Evolutionary conservation across 805 yeast genomes (phyloP).

Genomic region (Ogataea allantospora): DNA sequence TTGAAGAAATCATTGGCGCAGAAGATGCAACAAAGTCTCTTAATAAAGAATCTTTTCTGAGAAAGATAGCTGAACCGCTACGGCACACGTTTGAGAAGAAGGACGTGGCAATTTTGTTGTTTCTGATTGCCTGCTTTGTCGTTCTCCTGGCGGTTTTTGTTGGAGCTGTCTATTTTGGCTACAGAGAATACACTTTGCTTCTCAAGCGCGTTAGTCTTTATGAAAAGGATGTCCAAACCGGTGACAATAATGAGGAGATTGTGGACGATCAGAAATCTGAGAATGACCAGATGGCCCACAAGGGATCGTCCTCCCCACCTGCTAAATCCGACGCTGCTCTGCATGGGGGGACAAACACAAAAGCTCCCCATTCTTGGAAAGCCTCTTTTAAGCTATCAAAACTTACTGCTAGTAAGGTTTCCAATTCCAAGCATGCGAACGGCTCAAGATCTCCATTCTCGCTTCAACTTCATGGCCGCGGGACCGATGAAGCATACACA

Average conservation of each 20-base stretch:
- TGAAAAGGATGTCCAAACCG: slow-evolving; percentile 11
- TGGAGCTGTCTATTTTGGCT: slow-evolving; percentile 19
- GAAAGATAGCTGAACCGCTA: slow-evolving; percentile 15
- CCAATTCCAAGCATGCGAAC: too few relatives aligned
- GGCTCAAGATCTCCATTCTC: not conserved
- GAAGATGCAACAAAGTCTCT: slow-evolving; percentile 10
- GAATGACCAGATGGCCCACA: not conserved
- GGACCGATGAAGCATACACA: not conserved
- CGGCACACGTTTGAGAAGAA: slow-evolving; percentile 16
- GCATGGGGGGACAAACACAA: not conserved
- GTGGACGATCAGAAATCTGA: not conserved
- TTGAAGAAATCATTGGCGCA: slow-evolving; percentile 9
- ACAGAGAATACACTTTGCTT: slow-evolving; percentile 16
- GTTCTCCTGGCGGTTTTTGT: slow-evolving; percentile 14
- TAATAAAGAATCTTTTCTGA: slow-evolving; percentile 10
- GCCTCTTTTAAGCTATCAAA: not conserved
- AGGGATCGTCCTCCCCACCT: not conserved
- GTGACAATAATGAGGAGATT: not conserved
- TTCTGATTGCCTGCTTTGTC: slow-evolving; percentile 17
- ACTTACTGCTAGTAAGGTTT: not conserved
- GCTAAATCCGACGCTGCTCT: not conserved
- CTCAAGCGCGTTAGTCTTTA: slow-evolving; percentile 15
- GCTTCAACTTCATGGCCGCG: not conserved
- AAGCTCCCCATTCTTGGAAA: slow-evolving; percentile 3
- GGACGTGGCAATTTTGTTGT: slow-evolving; percentile 16